Base-by-base conservation (phyloP, 176 grass and related monocot genomes). In the Cenchrus americanus region DNA sequence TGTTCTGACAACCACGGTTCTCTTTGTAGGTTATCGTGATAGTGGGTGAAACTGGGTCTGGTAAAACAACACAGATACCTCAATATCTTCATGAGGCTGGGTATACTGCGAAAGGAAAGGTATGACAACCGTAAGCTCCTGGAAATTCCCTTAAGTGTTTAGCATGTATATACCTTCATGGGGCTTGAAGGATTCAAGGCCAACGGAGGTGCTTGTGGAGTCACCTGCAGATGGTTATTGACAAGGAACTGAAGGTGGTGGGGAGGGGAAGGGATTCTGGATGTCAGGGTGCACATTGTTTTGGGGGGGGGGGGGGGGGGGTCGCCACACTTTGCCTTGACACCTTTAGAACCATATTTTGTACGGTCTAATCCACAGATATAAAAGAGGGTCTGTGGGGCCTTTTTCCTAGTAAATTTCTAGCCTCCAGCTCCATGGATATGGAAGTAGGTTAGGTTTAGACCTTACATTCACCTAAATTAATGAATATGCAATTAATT, bases 71-170 rank as follows among this genome's bases (percentile, higher is more conserved):
- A 23, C 96, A 98, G 82, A 98, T 98, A 86, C 96, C 96, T 46
- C 96, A 98, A 70, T 98, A 95, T 84, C 89, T 98, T 71, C 96
- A 98, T 71, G 95, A 98, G 82, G 90, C 92, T 91, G 95, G 95
- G 55, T 98, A 88, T 71, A 93, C 92, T 52, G 88, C 92, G 47
- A 83, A 76, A 75, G 90, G 95, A 69, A 92, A 88, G 92, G 95
- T 94, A 88, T 8, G 47, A 17, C 54, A 58, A 9, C 54, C 18
- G 1, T 58, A 58, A 58, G 19, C 54, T 58, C 8, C 19, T n/a
- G 54, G 3, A 4, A 21, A 30, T 52, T 70, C 47, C n/a, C 47
- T 70, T 22, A 61, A 32, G 73, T 55, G 15, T 27, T 14, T 51
- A 27, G 7, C 12, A 37, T 68, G 54, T 54, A 10, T 87, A 76